These are phyloP conservation scores for Kodamaea kakaduensis DNA, from an alignment of 805 yeast genomes.

Conservation along the genomic window DNA sequence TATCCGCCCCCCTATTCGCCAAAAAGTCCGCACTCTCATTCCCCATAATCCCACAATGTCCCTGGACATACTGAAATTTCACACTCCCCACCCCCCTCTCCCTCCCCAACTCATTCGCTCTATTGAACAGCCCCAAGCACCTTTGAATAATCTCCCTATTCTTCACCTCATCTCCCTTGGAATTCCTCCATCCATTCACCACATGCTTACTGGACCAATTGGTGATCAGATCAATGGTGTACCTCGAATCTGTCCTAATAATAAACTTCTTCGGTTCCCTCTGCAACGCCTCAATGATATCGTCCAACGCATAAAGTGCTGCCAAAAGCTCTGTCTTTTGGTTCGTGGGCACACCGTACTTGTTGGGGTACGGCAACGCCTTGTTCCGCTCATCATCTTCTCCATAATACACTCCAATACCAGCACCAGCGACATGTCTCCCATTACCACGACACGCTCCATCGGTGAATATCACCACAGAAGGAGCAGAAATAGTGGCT, in stretches of 20 bases:
- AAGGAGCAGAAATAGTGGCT: background rate
- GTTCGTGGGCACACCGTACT: conserved; percentile 52
- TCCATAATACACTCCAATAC: conserved; percentile 77
- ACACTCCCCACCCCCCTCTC: conserved; percentile 36
- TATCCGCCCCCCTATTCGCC: conserved; percentile 43
- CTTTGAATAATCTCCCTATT: conserved; percentile 50
- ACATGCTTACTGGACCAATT: conserved; percentile 60
- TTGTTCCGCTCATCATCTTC: conserved; percentile 49
- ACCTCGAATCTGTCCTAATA: conserved; percentile 69
- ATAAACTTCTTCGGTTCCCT: conserved; percentile 19
- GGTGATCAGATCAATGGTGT: conserved; percentile 53
- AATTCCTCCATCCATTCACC: conserved; percentile 48
- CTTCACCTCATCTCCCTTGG: conserved; percentile 43
- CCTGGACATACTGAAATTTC: conserved; percentile 58
- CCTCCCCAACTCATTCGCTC: conserved; percentile 36
- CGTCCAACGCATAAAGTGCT: conserved; percentile 49
- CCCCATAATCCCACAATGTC: conserved; percentile 67
- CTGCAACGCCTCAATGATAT: conserved; percentile 27
- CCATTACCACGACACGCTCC: conserved; percentile 74
- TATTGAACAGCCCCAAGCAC: conserved; percentile 20
- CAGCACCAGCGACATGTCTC: conserved; percentile 39
- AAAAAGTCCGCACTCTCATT: conserved; percentile 74
- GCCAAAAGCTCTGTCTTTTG: conserved; percentile 80
- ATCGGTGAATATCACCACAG: conserved; percentile 56
- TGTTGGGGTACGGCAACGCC: conserved; percentile 44